These are phyloP conservation scores for Sclerotinia minor DNA, from an alignment of 2,329 filamentous ascomycete genomes.

Conservation along the genomic window DNA sequence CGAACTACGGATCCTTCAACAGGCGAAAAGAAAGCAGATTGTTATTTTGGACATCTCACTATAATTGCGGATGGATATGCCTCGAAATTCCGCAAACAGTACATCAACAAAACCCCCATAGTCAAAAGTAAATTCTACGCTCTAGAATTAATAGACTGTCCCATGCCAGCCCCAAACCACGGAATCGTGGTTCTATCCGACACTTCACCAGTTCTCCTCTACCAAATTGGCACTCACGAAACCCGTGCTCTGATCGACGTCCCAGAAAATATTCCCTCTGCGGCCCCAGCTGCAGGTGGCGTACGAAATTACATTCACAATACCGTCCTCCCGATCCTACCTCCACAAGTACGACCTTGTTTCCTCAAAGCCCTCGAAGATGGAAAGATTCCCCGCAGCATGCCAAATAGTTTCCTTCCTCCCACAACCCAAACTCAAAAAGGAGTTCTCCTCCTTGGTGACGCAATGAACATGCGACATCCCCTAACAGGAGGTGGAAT, in stretches of 20 bases:
- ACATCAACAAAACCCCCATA: constrained; percentile 65
- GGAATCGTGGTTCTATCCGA: constrained; percentile 87
- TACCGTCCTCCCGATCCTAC: constrained; percentile 76
- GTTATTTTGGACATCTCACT: constrained; percentile 85
- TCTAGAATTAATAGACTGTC: constrained; percentile 85
- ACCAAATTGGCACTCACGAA: constrained; percentile 95
- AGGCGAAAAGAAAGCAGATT: constrained; percentile 62
- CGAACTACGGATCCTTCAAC: constrained; percentile 61
- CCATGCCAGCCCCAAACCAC: constrained; percentile 71
- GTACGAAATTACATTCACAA: constrained; percentile 82
- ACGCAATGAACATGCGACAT: constrained; percentile 99
- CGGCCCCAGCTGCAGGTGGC: constrained; percentile 72
- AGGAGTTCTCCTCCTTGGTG: constrained; percentile 80
- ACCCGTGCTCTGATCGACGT: constrained; percentile 89
- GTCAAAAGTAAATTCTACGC: constrained; percentile 89
- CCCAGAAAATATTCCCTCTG: constrained; percentile 72
- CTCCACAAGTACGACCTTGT: constrained; percentile 67
- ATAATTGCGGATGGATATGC: constrained; percentile 90
- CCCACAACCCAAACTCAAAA: constrained; percentile 68
- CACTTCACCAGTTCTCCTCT: constrained; percentile 78
- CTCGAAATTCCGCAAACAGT: constrained; percentile 84
- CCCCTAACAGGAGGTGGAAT: constrained; percentile 95
- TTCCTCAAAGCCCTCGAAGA: constrained; percentile 76
- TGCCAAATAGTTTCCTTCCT: constrained; percentile 96
- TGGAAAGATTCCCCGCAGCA: constrained; percentile 73